Evolutionary conservation across 495 filamentous ascomycete species (phyloP), one percentile per base, ranked within the genome.

Genomic region (Penicillium subrubescens): DNA sequence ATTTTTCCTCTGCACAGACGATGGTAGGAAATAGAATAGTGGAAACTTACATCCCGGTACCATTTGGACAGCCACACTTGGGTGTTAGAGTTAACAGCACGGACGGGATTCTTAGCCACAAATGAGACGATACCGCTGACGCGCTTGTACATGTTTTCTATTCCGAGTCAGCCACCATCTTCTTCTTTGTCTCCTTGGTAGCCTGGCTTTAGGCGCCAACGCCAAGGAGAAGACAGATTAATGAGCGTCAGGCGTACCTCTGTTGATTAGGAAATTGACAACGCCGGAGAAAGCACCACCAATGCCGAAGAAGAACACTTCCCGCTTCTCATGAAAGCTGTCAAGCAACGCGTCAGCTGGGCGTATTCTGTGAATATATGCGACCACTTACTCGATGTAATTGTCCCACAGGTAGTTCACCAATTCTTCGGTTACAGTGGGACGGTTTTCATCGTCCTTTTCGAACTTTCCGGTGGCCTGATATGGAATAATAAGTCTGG

Each of bases 391-490:
- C 83, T 96, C 91, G 37, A 99, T 90, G 67, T 97, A 97, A 70
- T 99, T 99, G 67, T 98, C 94, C 96, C 96, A 99, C 35, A 99
- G 74, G 69, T 96, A 98, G 59, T 85, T 86, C 19, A 92, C 89
- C 8, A 98, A 77, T 65, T 95, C 90, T 59, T 89, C 85, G 0
- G 89, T 89, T 46, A 88, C 85, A 46, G 72, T 77, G 3, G 79
- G 73, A 10, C 80, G 76, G 39, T 76, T 75, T 27, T 71, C 71
- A 53, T 82, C 78, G 17, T 81, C 76, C 1, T 82, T 78, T 58
- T 86, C 71, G 57, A 77, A 78, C 62, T 71, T 70, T 14, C 66
- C 71, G 39, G 73, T 64, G 15, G 67, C 57, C 78, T 63, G 67
- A 6, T 73, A 62, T 53, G 78, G 56, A 44, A 23, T 5, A 6